Percentiles rank a stretch among this genome's conserved stretches.
Evolutionary conservation across 2,329 filamentous ascomycete species (phyloP).

Genomic region (Scedosporium aurantiacum): DNA sequence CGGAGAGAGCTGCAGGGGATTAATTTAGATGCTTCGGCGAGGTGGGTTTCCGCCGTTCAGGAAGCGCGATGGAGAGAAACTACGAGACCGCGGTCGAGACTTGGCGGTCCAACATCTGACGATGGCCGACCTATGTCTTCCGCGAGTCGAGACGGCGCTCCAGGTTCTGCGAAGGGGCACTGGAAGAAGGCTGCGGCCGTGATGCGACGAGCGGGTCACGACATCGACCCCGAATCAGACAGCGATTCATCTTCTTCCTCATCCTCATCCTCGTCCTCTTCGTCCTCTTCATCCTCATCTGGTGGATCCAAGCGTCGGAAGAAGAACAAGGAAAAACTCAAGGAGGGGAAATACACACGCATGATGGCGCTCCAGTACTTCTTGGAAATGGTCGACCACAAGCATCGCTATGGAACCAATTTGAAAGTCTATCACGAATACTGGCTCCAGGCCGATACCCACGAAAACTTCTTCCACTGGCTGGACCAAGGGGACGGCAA

Average conservation of each 20-base stretch:
- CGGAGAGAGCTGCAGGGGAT: constrained; percentile 61
- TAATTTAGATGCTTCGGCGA: constrained; percentile 54
- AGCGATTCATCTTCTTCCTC: constrained; percentile 20
- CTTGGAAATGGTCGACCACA: constrained; percentile 71
- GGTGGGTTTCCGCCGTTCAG: constrained; percentile 58
- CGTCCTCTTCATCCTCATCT: constrained; percentile 8
- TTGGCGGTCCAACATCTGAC: constrained; percentile 8
- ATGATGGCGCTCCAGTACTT: constrained; percentile 84
- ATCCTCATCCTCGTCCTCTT: constrained; percentile 12
- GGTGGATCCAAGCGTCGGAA: constrained; percentile 14
- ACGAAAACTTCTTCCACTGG: constrained; percentile 92
- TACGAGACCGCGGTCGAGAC: constrained; percentile 30
- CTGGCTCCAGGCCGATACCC: constrained; percentile 68
- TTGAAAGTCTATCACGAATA: constrained; percentile 70
- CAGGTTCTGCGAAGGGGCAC: constrained; percentile 45
- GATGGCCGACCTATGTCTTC: constrained; percentile 6
- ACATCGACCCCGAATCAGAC: constrained; percentile 41
- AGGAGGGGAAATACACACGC: constrained; percentile 49
- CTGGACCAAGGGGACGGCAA: constrained; percentile 71
- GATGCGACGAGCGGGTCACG: constrained; percentile 59
- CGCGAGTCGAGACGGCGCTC: constrained; percentile 10
- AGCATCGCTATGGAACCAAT: constrained; percentile 81
- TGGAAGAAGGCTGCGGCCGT: constrained; percentile 68
- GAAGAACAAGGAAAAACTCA: constrained; percentile 6
- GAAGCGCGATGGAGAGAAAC: constrained; percentile 45